A percentile compares a stretch with the other conserved stretches of the same genome.
These are phyloP conservation scores for Yamadazyma triangularis DNA, from an alignment of 1,139 yeast species.

Conservation along the genomic window DNA sequence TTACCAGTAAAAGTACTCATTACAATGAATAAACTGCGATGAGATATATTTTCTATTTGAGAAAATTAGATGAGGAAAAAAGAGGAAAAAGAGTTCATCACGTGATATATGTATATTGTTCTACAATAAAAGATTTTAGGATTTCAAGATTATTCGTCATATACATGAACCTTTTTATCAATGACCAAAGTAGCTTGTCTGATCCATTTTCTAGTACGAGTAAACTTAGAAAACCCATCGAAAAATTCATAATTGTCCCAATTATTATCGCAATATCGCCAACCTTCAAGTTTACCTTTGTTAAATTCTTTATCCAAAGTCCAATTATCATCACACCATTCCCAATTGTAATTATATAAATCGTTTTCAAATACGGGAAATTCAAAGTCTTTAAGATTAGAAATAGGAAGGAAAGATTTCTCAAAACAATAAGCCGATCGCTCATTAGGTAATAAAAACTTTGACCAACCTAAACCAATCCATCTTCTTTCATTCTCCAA, in stretches of 20 bases:
- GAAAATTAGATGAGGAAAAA: no score
- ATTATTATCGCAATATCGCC: slow-evolving; percentile 50
- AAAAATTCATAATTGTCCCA: slow-evolving; percentile 41
- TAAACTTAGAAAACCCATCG: slow-evolving; percentile 49
- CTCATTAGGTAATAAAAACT: slow-evolving; percentile 48
- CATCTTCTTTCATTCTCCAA: slow-evolving; percentile 59
- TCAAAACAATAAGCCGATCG: slow-evolving; percentile 45
- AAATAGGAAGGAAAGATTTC: slow-evolving; percentile 32
- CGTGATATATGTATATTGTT: not conserved
- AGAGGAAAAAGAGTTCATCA: no score
- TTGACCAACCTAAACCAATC: slow-evolving; percentile 60
- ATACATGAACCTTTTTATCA: slow-evolving; percentile 32
- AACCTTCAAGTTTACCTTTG: slow-evolving; percentile 39
- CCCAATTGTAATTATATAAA: slow-evolving; percentile 44
- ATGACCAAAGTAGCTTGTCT: slow-evolving; percentile 44
- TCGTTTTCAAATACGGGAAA: slow-evolving; percentile 48
- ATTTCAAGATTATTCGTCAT: slow-evolving; percentile 13
- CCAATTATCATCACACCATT: slow-evolving; percentile 55
- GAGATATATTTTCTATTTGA: not conserved
- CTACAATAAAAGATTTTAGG: not conserved
- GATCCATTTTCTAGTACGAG: slow-evolving; percentile 48
- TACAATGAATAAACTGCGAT: not conserved
- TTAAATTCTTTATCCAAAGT: slow-evolving; percentile 36
- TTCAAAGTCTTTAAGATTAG: slow-evolving; percentile 30
- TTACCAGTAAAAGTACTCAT: slow-evolving; percentile 18